A percentile compares a stretch with the other conserved stretches of the same genome.
phyloP scores from a whole-genome alignment of 139 green algal species.

The Coccomyxa sp. region DNA sequence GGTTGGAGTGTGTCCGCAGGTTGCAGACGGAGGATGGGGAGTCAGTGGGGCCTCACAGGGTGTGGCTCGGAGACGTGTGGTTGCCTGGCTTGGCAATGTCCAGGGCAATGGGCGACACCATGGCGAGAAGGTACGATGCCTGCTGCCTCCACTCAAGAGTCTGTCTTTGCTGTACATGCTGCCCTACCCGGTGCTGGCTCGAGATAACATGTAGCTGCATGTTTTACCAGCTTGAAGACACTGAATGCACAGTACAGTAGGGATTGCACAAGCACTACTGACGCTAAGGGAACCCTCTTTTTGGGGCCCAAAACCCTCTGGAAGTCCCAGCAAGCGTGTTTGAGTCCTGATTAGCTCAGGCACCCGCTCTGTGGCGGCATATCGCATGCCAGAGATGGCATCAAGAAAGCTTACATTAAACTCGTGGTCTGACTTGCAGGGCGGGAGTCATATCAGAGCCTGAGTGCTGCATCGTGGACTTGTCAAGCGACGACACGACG shows the following conservation, averaged over 20 bases:
- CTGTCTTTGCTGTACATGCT: neutral
- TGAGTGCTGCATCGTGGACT: slow-evolving; percentile 51
- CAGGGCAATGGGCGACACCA: slow-evolving; percentile 73
- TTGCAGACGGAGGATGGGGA: slow-evolving; percentile 66
- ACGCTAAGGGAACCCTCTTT: too few species aligned
- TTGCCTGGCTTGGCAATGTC: slow-evolving; percentile 89
- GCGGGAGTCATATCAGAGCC: slow-evolving; percentile 79
- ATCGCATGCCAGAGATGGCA: too few species aligned
- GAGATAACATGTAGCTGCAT: neutral
- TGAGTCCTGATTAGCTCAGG: too few species aligned
- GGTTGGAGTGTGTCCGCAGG: slow-evolving; percentile 28
- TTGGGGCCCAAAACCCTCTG: too few species aligned
- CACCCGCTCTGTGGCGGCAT: too few species aligned
- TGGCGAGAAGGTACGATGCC: slow-evolving; percentile 40
- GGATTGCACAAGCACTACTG: neutral
- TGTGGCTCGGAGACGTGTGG: slow-evolving; percentile 76
- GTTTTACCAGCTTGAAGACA: neutral
- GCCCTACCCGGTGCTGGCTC: neutral
- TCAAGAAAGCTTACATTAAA: neutral
- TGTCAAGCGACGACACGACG: slow-evolving; percentile 69
- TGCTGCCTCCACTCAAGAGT: neutral
- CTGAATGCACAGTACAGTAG: neutral
- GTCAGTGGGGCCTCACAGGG: slow-evolving; percentile 72
- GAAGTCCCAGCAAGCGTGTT: too few species aligned
- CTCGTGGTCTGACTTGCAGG: slow-evolving; percentile 14